Conservation (phyloP, 2,329 filamentous ascomycete species). For the Metarhizium rileyi region DNA sequence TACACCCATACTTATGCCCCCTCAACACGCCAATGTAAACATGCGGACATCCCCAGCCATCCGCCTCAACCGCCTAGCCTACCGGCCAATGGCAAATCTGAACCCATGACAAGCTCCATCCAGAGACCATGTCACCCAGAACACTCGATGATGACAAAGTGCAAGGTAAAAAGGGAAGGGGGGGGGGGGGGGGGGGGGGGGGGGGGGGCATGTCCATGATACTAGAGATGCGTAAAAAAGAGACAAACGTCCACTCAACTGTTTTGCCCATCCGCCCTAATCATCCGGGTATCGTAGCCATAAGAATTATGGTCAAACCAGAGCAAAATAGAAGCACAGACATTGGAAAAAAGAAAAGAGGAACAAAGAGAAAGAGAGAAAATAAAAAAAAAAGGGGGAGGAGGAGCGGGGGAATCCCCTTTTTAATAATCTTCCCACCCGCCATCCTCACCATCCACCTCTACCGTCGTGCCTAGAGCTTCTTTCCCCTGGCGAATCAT, state of each 20-base stretch:
- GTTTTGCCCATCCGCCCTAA: background rate
- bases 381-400: background rate
- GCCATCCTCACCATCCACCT: slow-evolving; percentile 47
- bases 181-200: too few species aligned
- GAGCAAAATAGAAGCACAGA: background rate
- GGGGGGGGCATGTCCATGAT: background rate
- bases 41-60: too few species aligned
- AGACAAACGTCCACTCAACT: background rate
- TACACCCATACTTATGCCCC: too few species aligned
- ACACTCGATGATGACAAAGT: background rate
- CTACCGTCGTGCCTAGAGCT: slow-evolving; percentile 67
- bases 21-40: too few species aligned
- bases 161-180: background rate
- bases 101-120: too few species aligned
- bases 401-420: too few species aligned
- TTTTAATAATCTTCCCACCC: slow-evolving; percentile 20
- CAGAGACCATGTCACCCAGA: background rate
- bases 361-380: background rate
- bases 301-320: slow-evolving; percentile 2
- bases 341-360: background rate
- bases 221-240: background rate
- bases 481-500: slow-evolving; percentile 87
- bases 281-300: slow-evolving; percentile 5
- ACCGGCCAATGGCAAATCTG: too few species aligned
- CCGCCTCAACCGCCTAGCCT: too few species aligned